Base-by-base conservation (phyloP, 352 stramenopile genomes). In the Pythium graminicola region DNA sequence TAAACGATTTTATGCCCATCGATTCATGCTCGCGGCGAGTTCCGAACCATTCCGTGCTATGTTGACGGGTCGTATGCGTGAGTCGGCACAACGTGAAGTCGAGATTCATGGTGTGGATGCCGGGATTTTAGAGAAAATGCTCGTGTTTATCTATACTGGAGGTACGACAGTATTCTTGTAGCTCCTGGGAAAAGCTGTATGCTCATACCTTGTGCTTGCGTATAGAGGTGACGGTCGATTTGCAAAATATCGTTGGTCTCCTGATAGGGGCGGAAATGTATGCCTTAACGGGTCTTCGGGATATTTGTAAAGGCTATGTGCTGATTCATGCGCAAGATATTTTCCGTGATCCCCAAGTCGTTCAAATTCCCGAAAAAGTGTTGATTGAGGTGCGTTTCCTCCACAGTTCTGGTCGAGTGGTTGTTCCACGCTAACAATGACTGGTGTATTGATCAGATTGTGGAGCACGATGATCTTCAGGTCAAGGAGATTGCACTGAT, bases 61-160 rank as follows among this genome's bases (percentile, higher is more conserved):
- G 83, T 60, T 93, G 35, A 93, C 79, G 2, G 83, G 83, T 13
- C 64, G 57, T 9, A 93, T 93, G 83, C 72, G 80, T 13, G 83
- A 93, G 50, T 72, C 81, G 7, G 76, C 60, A 3, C 58, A 86
- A 51, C 73, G 73, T 1, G 73, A 93, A 31, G 83, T 93, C 43
- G 67, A 85, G 32, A 70, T 93, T 29, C 64, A 85, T 50, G 79
- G 71, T 31, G 71, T 93, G 35, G 73, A 79, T 24, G 53, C 74
- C 9, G 52, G 40, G 4, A 73, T 86, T 51, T 66, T 93, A 39
- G 69, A 91, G 52, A 89, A 92, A 57, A 86, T 93, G 73, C 62
- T 93, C 49, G 48, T 82, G 23, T 93, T 83, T 51, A 90, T 93
- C 53, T 93, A 93, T 60, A 89, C 83, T 5, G 83, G 81, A 60